Evolutionary conservation across 2,329 filamentous ascomycete genomes (phyloP).

Genomic region (Fusarium praegraminearum): DNA sequence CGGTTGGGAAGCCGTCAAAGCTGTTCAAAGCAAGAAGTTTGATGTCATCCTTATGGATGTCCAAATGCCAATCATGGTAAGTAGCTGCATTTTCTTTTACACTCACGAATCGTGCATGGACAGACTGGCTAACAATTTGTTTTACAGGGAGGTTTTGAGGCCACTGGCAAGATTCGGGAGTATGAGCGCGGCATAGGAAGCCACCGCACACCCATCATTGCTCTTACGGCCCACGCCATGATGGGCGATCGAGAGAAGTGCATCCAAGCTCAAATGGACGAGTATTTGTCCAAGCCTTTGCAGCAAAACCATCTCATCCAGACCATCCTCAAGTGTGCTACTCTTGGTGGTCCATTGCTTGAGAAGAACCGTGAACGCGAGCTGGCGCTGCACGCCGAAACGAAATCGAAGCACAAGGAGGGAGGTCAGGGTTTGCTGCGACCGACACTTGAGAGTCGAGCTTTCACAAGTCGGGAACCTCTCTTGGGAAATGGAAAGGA

Average conservation of each 20-base stretch:
- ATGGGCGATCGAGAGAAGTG: conserved; percentile 98
- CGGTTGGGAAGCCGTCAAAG: conserved; percentile 90
- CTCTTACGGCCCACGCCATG: conserved; percentile 97
- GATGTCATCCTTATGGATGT: conserved; percentile 99
- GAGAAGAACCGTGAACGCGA: conserved; percentile 78
- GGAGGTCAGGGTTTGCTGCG: conserved; percentile 54
- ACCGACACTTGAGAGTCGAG: conserved; percentile 65
- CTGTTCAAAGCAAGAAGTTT: conserved; percentile 91
- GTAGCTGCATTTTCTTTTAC: conserved; percentile 43
- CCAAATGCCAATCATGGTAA: conserved; percentile 99
- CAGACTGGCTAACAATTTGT: conserved; percentile 51
- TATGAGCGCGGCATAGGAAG: conserved; percentile 87
- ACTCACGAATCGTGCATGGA: neutral
- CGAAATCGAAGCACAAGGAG: conserved; percentile 58
- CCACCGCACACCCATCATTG: conserved; percentile 92
- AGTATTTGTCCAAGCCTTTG: conserved; percentile 95
- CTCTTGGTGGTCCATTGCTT: conserved; percentile 84
- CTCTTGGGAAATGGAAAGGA: conserved; percentile 66
- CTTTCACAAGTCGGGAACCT: conserved; percentile 76
- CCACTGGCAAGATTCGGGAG: conserved; percentile 94
- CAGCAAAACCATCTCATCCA: conserved; percentile 98
- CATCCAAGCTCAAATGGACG: conserved; percentile 98
- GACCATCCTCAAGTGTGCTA: conserved; percentile 96
- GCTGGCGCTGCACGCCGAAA: conserved; percentile 63
- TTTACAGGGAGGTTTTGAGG: conserved; percentile 90